Evolutionary conservation across 805 yeast species (phyloP), one percentile per base, ranked within the genome.

Genomic region (Suhomyces vadensis): DNA sequence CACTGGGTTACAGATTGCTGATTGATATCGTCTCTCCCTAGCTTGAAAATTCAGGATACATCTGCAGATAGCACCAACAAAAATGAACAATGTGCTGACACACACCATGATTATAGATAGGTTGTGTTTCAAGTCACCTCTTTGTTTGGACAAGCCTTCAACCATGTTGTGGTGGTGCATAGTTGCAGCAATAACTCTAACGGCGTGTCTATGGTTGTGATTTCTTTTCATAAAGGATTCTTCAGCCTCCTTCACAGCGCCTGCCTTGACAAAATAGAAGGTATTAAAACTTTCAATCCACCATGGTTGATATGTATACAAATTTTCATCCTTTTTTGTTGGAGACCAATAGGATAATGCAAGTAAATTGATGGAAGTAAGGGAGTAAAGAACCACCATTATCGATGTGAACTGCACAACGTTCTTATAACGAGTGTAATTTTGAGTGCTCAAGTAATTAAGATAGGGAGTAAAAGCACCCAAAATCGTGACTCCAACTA

Each of bases 241-340:
- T 50, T 67, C 78, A 10, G 82, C 84, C 35, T 65, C 61, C 44
- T 65, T 64, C 6, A 75, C 68, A 1, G 88, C 80, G 41, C 73
- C 71, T 46, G 72, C 74, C 48, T 72, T 70, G 10, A 82, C 83
- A 63, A 72, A 85, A 62, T 85, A 86, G 39, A 69, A 64, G n/a
- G 82, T 73, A 20, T 66, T 56, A 52, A 85, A 83, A 4, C 79
- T 74, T 59, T 82, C 81, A 55, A 86, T 81, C 94, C 94, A 86
- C 77, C 83, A 82, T 31, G 94, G 89, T 58, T 81, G 87, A 59
- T 79, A 85, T 50, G 81, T 80, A 53, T 77, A 73, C 29, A 82
- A 69, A 31, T 65, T 58, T 48, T 72, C 74, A 47, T 79, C 80
- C 29, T 63, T 66, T 24, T 65, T 47, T 4, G 86, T 78, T 13